Percentiles rank a stretch among this genome's conserved stretches.
phyloP scores from a whole-genome alignment of 176 grass and related monocot species.

The Aegilops tauschii region DNA sequence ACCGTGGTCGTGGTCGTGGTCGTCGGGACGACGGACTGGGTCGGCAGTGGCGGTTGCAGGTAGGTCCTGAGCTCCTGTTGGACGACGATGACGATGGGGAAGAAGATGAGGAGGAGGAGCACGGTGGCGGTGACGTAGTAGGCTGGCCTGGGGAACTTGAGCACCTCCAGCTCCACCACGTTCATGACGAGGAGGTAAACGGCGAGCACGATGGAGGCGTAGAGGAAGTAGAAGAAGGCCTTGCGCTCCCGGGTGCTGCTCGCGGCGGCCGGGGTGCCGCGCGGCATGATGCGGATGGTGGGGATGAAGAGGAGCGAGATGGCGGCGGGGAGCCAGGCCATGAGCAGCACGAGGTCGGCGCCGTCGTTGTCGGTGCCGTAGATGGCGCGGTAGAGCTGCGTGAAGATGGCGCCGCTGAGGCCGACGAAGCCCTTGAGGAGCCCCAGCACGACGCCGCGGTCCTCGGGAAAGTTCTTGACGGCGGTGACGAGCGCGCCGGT shows the following conservation, averaged over 20 bases:
- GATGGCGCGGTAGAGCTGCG: conserved; percentile 72
- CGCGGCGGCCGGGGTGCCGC: background rate
- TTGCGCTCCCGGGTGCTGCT: conserved; percentile 34
- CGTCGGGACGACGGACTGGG: background rate
- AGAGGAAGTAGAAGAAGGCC: conserved; percentile 67
- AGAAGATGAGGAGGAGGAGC: conserved; percentile 64
- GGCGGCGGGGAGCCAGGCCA: conserved; percentile 77
- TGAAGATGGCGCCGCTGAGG: conserved; percentile 84
- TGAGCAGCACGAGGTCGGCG: conserved; percentile 57
- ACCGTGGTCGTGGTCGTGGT: background rate
- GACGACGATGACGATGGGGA: conserved; percentile 60
- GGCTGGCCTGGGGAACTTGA: conserved; percentile 33
- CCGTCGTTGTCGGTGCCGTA: conserved; percentile 50
- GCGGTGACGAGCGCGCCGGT: conserved; percentile 60
- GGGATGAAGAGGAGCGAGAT: conserved; percentile 64
- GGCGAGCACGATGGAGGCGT: conserved; percentile 65
- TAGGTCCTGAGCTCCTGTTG: conserved; percentile 52
- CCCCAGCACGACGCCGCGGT: conserved; percentile 59
- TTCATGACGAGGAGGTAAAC: conserved; percentile 60
- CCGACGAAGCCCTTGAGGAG: conserved; percentile 81
- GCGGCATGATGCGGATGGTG: conserved; percentile 65
- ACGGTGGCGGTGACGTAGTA: conserved; percentile 49
- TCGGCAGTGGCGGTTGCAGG: background rate
- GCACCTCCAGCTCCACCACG: conserved; percentile 58
- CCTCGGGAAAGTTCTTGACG: conserved; percentile 79